phyloP scores from a whole-genome alignment of 2,329 filamentous ascomycete genomes.

The Colletotrichum sp. region DNA sequence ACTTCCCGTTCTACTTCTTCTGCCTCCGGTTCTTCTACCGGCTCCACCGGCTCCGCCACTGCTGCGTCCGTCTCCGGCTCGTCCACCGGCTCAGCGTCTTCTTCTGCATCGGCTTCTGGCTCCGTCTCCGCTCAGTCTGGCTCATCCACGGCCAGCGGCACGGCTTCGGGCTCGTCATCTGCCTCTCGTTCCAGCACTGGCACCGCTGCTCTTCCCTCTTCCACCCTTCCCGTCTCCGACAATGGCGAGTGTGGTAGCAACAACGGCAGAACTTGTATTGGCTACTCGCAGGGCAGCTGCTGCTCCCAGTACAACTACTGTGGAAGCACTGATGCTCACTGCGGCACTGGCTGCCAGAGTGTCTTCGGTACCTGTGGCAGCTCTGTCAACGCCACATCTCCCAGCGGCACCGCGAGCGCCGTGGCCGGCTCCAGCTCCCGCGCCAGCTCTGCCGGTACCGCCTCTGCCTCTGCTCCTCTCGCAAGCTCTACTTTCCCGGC shows the following conservation, averaged over 20 bases:
- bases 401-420: neutral
- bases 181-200: neutral
- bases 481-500: neutral
- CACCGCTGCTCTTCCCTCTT: neutral
- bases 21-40: neutral
- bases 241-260: neutral
- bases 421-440: neutral
- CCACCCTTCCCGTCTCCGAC: neutral
- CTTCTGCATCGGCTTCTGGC: neutral
- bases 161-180: neutral
- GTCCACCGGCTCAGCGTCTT: neutral
- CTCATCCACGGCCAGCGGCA: neutral
- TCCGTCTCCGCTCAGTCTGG: neutral
- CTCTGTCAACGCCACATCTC: neutral
- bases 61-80: neutral
- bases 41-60: neutral
- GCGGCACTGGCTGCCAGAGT: conserved; percentile 32
- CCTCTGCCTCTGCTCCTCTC: neutral
- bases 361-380: conserved; percentile 26
- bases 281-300: conserved; percentile 24
- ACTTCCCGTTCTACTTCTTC: neutral
- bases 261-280: neutral
- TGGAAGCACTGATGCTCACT: conserved; percentile 36
- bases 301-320: conserved; percentile 35
- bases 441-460: neutral